These are phyloP conservation scores for Trametes versicolor DNA, from an alignment of 1,284 basidiomycete species.

Conservation along the genomic window DNA sequence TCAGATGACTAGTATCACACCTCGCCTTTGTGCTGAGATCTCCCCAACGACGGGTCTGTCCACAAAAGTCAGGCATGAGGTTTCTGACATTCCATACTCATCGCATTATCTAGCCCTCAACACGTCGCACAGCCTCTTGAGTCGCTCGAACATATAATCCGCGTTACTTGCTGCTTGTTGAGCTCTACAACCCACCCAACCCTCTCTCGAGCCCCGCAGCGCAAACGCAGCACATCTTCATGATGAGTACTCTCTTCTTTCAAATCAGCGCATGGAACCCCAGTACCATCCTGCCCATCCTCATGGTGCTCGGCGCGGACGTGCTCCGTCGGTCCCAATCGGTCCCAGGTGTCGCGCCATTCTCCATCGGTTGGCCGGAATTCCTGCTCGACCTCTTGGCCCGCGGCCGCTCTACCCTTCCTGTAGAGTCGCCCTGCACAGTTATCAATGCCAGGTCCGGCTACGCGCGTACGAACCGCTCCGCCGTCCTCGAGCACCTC, in stretches of 20 bases:
- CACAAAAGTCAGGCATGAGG: too few species aligned
- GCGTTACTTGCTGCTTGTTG: background rate
- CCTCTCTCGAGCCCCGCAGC: background rate
- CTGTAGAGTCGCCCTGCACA: slow-evolving; percentile 20
- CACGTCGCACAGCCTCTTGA: slow-evolving; percentile 1
- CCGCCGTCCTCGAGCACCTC: slow-evolving; percentile 24
- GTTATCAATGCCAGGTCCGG: slow-evolving; percentile 30
- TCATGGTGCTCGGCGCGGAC: slow-evolving; percentile 16
- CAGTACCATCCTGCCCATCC: slow-evolving; percentile 12
- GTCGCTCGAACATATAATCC: background rate
- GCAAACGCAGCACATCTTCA: background rate
- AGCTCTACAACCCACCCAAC: background rate
- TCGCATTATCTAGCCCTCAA: background rate
- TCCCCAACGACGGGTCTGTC: background rate
- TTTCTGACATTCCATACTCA: too few species aligned
- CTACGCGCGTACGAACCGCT: slow-evolving; percentile 29
- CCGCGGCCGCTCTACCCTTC: slow-evolving; percentile 5
- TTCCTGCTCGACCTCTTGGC: slow-evolving; percentile 21
- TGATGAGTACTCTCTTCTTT: slow-evolving; percentile 10
- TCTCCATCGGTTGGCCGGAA: slow-evolving; percentile 22
- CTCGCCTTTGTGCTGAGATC: background rate
- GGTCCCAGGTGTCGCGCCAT: slow-evolving; percentile 14
- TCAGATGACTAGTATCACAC: slow-evolving; percentile 2
- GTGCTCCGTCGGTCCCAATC: slow-evolving; percentile 16
- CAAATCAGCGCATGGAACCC: slow-evolving; percentile 12